A percentile compares a stretch with the other conserved stretches of the same genome.
Conservation (phyloP, 257 asterid genomes). For the Solanum microdontum region DNA sequence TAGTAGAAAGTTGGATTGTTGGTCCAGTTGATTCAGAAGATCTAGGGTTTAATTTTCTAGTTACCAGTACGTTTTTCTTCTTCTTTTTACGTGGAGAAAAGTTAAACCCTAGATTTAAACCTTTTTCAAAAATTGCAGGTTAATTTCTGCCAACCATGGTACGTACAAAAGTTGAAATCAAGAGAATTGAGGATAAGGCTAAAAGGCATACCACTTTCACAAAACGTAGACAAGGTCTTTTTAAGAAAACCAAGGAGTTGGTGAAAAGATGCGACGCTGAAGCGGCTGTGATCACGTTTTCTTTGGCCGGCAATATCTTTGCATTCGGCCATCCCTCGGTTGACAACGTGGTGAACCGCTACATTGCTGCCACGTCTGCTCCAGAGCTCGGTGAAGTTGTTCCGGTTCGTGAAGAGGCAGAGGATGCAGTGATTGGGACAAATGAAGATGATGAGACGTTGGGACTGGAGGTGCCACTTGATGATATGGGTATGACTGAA, state of each 20-base stretch:
- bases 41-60: background rate
- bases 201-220: conserved; percentile 46
- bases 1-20: background rate
- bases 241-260: conserved; percentile 24
- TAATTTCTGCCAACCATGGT: conserved; percentile 5
- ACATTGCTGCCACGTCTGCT: background rate
- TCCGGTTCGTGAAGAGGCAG: background rate
- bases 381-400: background rate
- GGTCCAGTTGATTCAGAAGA: background rate
- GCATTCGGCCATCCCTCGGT: conserved; percentile 24
- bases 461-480: background rate
- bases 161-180: conserved; percentile 20
- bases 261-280: conserved; percentile 9
- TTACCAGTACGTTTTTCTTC: background rate
- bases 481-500: conserved; percentile 1
- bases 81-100: background rate
- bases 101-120: background rate
- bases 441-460: background rate
- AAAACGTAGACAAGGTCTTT: conserved; percentile 34
- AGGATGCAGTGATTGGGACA: background rate
- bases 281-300: conserved; percentile 22
- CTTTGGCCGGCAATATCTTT: conserved; percentile 29
- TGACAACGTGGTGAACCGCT: conserved; percentile 13
- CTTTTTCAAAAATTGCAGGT: background rate
- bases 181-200: conserved; percentile 21